Evolutionary conservation across 73 alveolate species (phyloP).

Genomic region (Tetrahymena elliotti): DNA sequence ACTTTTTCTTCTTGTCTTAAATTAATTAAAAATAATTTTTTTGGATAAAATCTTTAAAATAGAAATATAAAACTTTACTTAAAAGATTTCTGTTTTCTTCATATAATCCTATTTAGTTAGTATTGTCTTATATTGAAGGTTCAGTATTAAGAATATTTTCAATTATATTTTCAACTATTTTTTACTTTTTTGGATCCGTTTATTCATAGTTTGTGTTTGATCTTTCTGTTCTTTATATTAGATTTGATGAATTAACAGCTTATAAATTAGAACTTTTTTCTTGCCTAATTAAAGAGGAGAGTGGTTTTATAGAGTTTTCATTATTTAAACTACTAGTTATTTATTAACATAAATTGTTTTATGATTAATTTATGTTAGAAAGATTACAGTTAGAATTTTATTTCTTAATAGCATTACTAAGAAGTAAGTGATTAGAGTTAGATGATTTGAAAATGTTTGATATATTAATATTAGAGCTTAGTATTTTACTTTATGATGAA

Average conservation of each 20-base stretch:
- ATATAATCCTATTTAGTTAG: not conserved
- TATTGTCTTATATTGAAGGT: not conserved
- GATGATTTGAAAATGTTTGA: not conserved
- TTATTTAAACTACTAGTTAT: not conserved
- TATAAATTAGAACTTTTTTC: not conserved
- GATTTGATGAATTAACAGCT: not conserved
- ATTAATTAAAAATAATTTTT: not conserved
- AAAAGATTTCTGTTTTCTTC: not conserved
- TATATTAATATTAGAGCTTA: not conserved
- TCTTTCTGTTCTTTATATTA: not conserved
- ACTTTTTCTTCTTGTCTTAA: not conserved
- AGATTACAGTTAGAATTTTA: not conserved
- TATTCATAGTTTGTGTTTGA: not conserved
- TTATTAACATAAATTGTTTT: not conserved
- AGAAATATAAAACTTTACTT: not conserved
- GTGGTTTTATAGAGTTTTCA: not conserved
- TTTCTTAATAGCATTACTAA: not conserved
- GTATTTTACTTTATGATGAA: not conserved
- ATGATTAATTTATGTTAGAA: not conserved
- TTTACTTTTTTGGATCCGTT: not conserved
- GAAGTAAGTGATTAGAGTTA: not conserved
- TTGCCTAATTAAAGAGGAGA: not conserved
- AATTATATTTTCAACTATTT: not conserved
- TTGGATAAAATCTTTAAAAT: not conserved
- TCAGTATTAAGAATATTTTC: not conserved